These are phyloP conservation scores for Solanum chacoense DNA, from an alignment of 305 asterid genomes.

Conservation along the genomic window DNA sequence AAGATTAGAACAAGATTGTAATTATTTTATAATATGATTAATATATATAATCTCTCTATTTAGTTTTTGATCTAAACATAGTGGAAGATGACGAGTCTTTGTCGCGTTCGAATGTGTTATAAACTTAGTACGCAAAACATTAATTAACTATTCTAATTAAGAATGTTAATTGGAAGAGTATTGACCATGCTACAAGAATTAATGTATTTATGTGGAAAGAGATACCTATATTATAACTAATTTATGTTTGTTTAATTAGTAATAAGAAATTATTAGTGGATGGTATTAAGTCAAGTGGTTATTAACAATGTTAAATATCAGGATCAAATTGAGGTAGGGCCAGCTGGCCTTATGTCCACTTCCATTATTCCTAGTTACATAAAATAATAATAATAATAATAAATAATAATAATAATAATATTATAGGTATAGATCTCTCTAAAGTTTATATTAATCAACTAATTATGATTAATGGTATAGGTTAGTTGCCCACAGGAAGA, in stretches of 20 bases:
- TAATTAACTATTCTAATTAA: neutral
- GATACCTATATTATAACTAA: neutral
- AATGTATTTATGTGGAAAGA: neutral
- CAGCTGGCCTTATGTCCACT: neutral
- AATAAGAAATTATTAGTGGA: neutral
- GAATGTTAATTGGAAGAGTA: neutral
- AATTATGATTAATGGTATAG: neutral
- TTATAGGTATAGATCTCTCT: neutral
- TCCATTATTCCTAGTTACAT: neutral
- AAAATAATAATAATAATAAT: neutral
- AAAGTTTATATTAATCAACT: neutral
- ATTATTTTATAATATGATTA: neutral
- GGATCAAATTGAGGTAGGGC: neutral
- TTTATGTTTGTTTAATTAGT: neutral
- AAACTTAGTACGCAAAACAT: neutral
- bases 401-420: neutral
- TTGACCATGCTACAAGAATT: neutral
- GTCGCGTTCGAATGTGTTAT: neutral
- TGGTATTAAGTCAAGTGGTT: neutral
- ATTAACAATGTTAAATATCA: neutral
- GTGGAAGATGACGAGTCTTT: constrained; percentile 2
- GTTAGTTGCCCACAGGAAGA: neutral
- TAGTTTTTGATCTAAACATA: neutral
- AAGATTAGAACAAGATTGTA: neutral
- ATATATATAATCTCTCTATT: neutral